phyloP scores from a whole-genome alignment of 2,329 filamentous ascomycete species.

The Gaeumannomyces tritici region DNA sequence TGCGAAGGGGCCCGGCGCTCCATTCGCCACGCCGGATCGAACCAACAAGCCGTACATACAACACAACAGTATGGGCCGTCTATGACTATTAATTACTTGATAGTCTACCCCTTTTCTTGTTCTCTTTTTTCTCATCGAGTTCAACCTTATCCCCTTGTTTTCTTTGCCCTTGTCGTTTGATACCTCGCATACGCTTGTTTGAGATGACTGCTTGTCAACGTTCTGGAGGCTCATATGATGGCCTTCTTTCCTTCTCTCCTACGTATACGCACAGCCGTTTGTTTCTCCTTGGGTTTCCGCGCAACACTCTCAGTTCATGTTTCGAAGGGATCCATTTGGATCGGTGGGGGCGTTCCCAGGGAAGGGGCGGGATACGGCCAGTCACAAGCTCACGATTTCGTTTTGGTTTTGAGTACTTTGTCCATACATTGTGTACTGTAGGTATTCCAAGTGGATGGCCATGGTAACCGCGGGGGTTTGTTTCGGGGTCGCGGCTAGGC shows the following conservation, averaged over 20 bases:
- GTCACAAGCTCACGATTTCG: not conserved
- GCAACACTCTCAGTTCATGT: not conserved
- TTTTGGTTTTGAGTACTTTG: not conserved
- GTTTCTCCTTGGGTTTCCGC: not conserved
- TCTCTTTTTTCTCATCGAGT: not conserved
- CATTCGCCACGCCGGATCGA: not conserved
- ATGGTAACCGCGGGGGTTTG: not conserved
- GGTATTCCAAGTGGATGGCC: not conserved
- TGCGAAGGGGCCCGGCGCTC: not conserved
- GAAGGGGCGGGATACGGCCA: not conserved
- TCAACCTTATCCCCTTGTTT: not conserved
- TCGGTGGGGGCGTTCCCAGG: not conserved
- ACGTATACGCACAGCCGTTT: not conserved
- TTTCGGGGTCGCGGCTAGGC: not conserved
- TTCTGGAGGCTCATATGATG: not conserved
- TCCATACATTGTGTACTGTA: not conserved
- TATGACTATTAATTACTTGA: not conserved
- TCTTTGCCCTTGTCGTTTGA: not conserved
- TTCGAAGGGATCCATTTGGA: not conserved
- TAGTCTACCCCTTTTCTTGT: not conserved
- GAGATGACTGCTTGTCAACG: not conserved
- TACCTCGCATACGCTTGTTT: conserved; percentile 1
- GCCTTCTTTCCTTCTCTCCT: conserved; percentile 2
- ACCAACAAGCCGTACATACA: not conserved
- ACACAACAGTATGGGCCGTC: not conserved